Conservation (phyloP, 495 filamentous ascomycete genomes). For the Aspergillus hancockii region DNA sequence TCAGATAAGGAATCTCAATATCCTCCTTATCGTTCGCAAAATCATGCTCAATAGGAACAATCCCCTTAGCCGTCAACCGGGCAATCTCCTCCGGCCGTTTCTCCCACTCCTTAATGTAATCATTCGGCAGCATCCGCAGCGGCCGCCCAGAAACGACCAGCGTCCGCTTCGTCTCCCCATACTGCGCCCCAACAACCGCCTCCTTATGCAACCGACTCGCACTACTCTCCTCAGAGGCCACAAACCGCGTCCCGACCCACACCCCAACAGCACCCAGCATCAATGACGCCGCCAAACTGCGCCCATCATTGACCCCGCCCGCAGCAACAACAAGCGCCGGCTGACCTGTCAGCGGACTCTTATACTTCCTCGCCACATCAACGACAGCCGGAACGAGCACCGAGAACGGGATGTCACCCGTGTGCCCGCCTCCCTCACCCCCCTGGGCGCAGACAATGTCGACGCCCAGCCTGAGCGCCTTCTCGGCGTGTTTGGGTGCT, state of each 20-base stretch:
- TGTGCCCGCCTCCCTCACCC: conserved; percentile 78
- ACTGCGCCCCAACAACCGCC: conserved; percentile 72
- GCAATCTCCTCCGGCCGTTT: conserved; percentile 67
- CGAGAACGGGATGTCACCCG: conserved; percentile 71
- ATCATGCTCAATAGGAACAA: conserved; percentile 79
- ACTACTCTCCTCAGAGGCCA: conserved; percentile 74
- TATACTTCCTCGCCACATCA: conserved; percentile 66
- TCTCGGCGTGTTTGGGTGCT: conserved; percentile 80
- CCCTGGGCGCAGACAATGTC: conserved; percentile 86
- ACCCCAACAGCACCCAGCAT: conserved; percentile 75
- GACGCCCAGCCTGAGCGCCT: conserved; percentile 76
- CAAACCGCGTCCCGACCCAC: conserved; percentile 86
- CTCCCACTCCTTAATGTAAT: conserved; percentile 80
- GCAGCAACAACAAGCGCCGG: conserved; percentile 72
- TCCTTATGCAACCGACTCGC: conserved; percentile 78
- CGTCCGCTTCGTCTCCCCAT: conserved; percentile 74
- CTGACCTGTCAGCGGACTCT: conserved; percentile 52
- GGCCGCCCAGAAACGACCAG: conserved; percentile 79
- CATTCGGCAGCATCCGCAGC: conserved; percentile 76
- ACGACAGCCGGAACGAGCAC: conserved; percentile 75
- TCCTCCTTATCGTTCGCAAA: conserved; percentile 70
- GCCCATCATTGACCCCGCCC: conserved; percentile 71
- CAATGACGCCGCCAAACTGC: conserved; percentile 67
- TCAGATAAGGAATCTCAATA: conserved; percentile 79
- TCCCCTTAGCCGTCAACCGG: conserved; percentile 67